Percentiles rank a stretch among this genome's conserved stretches.
These are phyloP conservation scores for Rhodamnia argentea DNA, from an alignment of 345 rosid genomes.

Conservation along the genomic window DNA sequence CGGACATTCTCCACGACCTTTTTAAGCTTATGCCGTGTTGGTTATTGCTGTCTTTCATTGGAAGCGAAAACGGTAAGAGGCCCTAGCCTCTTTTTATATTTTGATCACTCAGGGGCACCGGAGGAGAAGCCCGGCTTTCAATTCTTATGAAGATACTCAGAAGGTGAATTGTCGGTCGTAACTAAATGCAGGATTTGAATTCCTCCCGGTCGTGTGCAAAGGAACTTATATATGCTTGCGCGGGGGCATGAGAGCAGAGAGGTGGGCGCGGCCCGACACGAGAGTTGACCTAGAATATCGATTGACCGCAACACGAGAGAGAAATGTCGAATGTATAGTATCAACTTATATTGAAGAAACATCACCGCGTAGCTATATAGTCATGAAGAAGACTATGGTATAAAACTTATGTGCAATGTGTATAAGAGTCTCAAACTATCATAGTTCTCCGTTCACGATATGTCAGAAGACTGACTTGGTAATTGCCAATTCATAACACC, in stretches of 20 bases:
- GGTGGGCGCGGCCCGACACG: not conserved
- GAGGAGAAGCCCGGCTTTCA: not conserved
- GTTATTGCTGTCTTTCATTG: not conserved
- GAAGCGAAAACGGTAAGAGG: not conserved
- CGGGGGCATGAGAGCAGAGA: not conserved
- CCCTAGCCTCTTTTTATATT: not conserved
- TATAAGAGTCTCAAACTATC: not conserved
- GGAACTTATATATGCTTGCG: too few relatives aligned
- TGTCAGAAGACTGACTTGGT: not conserved
- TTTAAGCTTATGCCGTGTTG: not conserved
- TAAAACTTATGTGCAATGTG: not conserved
- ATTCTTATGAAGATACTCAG: not conserved
- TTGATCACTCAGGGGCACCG: not conserved
- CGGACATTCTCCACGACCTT: not conserved
- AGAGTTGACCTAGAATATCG: not conserved
- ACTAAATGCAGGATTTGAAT: not conserved
- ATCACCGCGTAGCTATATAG: not conserved
- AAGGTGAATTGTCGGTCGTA: not conserved
- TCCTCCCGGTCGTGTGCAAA: too few relatives aligned
- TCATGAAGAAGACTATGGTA: not conserved
- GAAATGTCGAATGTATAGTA: too few relatives aligned
- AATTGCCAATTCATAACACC: not conserved
- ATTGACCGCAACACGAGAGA: not conserved
- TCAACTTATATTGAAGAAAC: not conserved
- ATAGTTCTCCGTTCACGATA: not conserved